A percentile compares a stretch with the other conserved stretches of the same genome.
phyloP scores from a whole-genome alignment of 2,329 filamentous ascomycete species.

The Chrysosphaeria jannelii region DNA sequence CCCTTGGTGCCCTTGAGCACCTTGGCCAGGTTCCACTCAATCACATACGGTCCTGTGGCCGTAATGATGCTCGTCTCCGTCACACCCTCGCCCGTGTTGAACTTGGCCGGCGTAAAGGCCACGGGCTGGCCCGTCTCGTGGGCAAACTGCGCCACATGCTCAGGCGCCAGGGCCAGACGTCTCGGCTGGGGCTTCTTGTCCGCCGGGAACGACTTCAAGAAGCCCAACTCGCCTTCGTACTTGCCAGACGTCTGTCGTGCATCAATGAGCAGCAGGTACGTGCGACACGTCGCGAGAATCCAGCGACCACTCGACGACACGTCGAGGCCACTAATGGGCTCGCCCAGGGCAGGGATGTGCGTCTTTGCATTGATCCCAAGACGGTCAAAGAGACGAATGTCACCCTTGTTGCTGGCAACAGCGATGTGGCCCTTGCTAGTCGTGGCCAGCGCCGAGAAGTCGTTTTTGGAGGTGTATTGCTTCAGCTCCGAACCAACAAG shows the following conservation, averaged over 20 bases:
- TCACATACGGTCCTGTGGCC: slow-evolving; percentile 82
- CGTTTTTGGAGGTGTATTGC: slow-evolving; percentile 90
- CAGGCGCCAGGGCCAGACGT: slow-evolving; percentile 62
- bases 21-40: slow-evolving; percentile 90
- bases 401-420: slow-evolving; percentile 90
- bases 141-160: slow-evolving; percentile 89
- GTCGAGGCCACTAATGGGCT: slow-evolving; percentile 81
- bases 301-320: slow-evolving; percentile 87
- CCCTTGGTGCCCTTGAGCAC: slow-evolving; percentile 53
- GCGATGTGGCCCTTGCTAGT: slow-evolving; percentile 94
- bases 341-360: slow-evolving; percentile 77
- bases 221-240: slow-evolving; percentile 93
- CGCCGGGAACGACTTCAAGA: slow-evolving; percentile 76
- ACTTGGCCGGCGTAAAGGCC: slow-evolving; percentile 21
- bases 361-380: slow-evolving; percentile 95
- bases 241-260: slow-evolving; percentile 74
- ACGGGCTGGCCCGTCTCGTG: slow-evolving; percentile 76
- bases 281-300: slow-evolving; percentile 80
- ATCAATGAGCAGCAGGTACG: slow-evolving; percentile 83
- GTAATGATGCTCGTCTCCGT: slow-evolving; percentile 88
- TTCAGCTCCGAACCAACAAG: slow-evolving; percentile 80
- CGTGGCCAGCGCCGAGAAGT: slow-evolving; percentile 79
- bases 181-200: slow-evolving; percentile 82
- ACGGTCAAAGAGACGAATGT: slow-evolving; percentile 83
- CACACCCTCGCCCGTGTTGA: slow-evolving; percentile 35